phyloP scores from a whole-genome alignment of 73 alveolate genomes.

The Tetrahymena borealis region DNA sequence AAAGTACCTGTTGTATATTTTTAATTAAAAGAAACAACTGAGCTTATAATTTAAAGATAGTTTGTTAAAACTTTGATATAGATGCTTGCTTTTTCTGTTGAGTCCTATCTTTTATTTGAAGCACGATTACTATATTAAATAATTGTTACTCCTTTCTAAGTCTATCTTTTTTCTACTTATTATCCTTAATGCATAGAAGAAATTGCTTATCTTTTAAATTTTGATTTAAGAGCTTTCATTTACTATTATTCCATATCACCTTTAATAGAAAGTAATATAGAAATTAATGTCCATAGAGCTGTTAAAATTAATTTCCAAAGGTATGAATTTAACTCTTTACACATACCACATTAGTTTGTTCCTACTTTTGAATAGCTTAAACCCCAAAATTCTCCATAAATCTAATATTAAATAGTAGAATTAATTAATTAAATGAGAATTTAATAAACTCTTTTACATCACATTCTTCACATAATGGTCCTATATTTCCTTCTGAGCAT shows the following conservation, averaged over 20 bases:
- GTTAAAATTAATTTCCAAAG: not conserved
- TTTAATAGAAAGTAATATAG: slow-evolving; percentile 1
- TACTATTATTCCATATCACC: not conserved
- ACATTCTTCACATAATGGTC: slow-evolving; percentile 38
- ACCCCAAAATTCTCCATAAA: not conserved
- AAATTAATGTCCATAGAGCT: slow-evolving; percentile 17
- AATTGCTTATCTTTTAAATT: not conserved
- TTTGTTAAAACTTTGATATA: slow-evolving; percentile 10
- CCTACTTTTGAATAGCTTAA: not conserved
- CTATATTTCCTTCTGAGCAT: slow-evolving; percentile 19
- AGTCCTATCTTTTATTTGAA: not conserved
- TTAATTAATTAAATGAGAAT: not conserved
- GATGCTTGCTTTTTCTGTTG: not conserved
- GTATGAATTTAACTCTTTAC: not conserved
- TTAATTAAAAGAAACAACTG: not conserved
- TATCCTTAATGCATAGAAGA: not conserved
- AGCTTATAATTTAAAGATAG: slow-evolving; percentile 9
- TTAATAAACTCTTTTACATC: not conserved
- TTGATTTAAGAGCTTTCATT: not conserved
- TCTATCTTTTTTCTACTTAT: not conserved
- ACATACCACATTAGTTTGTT: not conserved
- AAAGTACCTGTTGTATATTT: not conserved
- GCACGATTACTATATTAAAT: not conserved
- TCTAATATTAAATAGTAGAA: not conserved
- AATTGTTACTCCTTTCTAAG: not conserved